Evolutionary conservation across 345 rosid genomes (phyloP), one percentile per base, ranked within the genome.

Genomic region (Citrus glauca): DNA sequence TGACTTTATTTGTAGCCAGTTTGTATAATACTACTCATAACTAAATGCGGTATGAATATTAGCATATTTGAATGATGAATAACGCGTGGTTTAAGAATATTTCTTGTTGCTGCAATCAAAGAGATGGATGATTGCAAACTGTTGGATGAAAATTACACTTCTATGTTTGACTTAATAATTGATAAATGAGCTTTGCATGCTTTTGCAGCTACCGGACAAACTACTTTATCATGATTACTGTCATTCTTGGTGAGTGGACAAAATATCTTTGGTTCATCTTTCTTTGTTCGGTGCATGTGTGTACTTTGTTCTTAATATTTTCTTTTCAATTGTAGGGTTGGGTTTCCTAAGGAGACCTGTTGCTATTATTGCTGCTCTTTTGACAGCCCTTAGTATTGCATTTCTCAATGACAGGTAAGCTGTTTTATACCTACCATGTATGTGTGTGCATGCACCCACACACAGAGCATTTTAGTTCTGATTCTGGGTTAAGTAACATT

Each of bases 191-290:
- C 25, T 56, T 73, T 66, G 25, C 71, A 53, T 79, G 48, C 27
- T 72, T 81, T 84, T 82, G 88, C 98, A 96, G 99, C 87, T 96
- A 96, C 74, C 84, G 98, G 71, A 96, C 99, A 40, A 96, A 96
- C 85, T 96, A 96, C 77, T 96, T 94, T 95, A 84, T 96, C 70
- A 86, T 92, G 98, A 87, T 94, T 62, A 80, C 93, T 79, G 69
- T 90, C 75, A 89, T 96, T 82, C 91, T 96, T 61, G 98, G 99
- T 92, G 82, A 75, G 94, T 71, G 33, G 62, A 75, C 11, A 40
- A 74, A 80, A 19, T 42, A 50, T 53, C 50, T 69, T 37, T 62
- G 78, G 30, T 81, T 63, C 57, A 28, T 61, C 62, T 24, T 61
- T 16, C 75, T 17, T 7, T 67, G 67, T 70, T 66, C 14, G 1